Evolutionary conservation across 2,329 filamentous ascomycete species (phyloP).

Genomic region (Didymellaceae sp.): DNA sequence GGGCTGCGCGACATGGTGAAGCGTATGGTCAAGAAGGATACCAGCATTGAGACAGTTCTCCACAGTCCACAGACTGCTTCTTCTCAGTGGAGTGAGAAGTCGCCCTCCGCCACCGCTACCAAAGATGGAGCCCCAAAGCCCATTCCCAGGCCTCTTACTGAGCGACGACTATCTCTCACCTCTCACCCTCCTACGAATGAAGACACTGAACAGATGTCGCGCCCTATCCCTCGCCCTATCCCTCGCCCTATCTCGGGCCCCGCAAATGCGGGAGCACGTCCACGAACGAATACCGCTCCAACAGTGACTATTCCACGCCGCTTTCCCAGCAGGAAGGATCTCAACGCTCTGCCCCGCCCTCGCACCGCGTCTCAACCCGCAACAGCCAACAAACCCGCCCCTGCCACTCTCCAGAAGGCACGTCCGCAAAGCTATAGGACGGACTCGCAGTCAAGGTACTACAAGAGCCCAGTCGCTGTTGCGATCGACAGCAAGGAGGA

Average conservation of each 20-base stretch:
- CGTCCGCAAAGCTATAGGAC: conserved; percentile 3
- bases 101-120: not conserved
- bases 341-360: conserved; percentile 8
- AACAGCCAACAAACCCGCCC: not conserved
- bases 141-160: not conserved
- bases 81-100: conserved; percentile 5
- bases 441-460: conserved; percentile 26
- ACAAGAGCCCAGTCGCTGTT: conserved; percentile 11
- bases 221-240: conserved; percentile 14
- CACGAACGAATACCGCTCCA: conserved; percentile 12
- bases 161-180: conserved; percentile 3
- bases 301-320: conserved; percentile 5
- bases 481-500: conserved; percentile 10
- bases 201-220: conserved; percentile 1
- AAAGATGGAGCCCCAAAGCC: conserved; percentile 1
- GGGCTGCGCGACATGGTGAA: conserved; percentile 38
- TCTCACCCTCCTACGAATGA: not conserved
- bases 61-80: conserved; percentile 4
- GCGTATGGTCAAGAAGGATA: conserved; percentile 36
- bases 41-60: conserved; percentile 10
- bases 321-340: conserved; percentile 11
- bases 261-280: not conserved
- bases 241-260: conserved; percentile 12
- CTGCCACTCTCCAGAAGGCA: not conserved
- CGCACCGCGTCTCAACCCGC: conserved; percentile 9